Base-by-base conservation (phyloP, 2,329 filamentous ascomycete genomes). In the Diaporthe sp. region DNA sequence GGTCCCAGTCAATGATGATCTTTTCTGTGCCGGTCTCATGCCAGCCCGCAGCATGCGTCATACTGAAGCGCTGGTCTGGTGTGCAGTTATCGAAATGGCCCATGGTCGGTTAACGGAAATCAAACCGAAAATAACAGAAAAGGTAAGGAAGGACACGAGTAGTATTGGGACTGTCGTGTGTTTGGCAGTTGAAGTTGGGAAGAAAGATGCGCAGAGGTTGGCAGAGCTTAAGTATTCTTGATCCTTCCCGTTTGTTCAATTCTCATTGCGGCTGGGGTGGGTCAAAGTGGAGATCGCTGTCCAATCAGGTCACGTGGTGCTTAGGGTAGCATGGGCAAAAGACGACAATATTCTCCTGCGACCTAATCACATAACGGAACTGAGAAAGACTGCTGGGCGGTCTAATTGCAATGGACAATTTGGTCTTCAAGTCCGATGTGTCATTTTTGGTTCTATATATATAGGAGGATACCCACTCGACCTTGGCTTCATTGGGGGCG, bases 321-420 rank as follows among this genome's bases (percentile, higher is more conserved):
- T 57, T 57, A 57, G 53, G 53, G 53, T 57, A 57, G 53, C 25
- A 57, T 57, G 53, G 53, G 53, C 53, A 57, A 57, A 57, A 57
- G 53, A 57, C 53, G 53, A 57, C 53, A 57, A 57, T 57, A 57
- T 57, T 28, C 53, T 57, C 53, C 28, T 31, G 28, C 28, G 28
- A 31, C 28, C 28, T 31, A 31, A 31, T 31, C 28, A 31, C 3
- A 31, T 31, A 31, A 31, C 3, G 28, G 28, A 31, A 31, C 28
- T 31, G 28, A 31, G 28, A 31, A 31, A 31, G 28, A 31, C 28
- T 31, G 28, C 28, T 31, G 28, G 28, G 28, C 28, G 28, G 28
- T 31, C 28, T 31, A 31, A 31, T 31, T 31, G 28, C 28, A 31
- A 4, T 31, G 28, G 28, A 31, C 3, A 31, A 31, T 31, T 31